Conservation (phyloP, 179 eudicot species). For the Actinidia polygama region DNA sequence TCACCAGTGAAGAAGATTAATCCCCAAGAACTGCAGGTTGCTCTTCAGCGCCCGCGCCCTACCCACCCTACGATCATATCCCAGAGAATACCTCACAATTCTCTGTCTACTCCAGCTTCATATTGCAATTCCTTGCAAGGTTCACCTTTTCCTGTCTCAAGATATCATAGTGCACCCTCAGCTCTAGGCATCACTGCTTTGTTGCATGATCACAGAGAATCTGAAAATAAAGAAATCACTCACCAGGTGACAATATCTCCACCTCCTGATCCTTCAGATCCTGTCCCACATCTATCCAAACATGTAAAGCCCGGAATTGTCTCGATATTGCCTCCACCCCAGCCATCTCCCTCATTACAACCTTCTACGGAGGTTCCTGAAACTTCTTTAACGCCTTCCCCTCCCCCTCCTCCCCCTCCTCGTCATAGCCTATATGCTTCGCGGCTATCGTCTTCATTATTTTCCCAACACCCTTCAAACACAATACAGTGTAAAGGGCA, state of each 20-base stretch:
- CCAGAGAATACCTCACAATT: conserved; percentile 48
- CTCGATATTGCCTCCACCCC: conserved; percentile 29
- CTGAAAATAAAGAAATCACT: conserved; percentile 30
- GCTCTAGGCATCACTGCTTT: conserved; percentile 77
- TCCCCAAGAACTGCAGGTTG: conserved; percentile 36
- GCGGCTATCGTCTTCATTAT: neutral
- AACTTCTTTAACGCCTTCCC: conserved; percentile 22
- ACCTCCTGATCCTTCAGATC: conserved; percentile 34
- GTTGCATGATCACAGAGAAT: conserved; percentile 58
- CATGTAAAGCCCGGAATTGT: conserved; percentile 23
- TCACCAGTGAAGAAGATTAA: conserved; percentile 31
- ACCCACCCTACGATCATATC: conserved; percentile 53
- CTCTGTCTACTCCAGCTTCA: conserved; percentile 49
- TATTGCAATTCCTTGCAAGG: conserved; percentile 50
- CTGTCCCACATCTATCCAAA: conserved; percentile 32
- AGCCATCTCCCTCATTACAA: conserved; percentile 17
- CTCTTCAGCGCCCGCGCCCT: conserved; percentile 45
- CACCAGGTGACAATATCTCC: conserved; percentile 32
- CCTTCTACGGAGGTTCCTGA: conserved; percentile 13
- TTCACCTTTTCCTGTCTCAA: conserved; percentile 53
- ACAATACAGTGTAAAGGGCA: neutral
- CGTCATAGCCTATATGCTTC: conserved; percentile 14
- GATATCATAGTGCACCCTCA: conserved; percentile 65
- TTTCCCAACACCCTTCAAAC: neutral
- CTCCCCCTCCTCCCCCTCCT: conserved; percentile 28